phyloP scores from a whole-genome alignment of 106 monocot species.

The Narthecium ossifragum region DNA sequence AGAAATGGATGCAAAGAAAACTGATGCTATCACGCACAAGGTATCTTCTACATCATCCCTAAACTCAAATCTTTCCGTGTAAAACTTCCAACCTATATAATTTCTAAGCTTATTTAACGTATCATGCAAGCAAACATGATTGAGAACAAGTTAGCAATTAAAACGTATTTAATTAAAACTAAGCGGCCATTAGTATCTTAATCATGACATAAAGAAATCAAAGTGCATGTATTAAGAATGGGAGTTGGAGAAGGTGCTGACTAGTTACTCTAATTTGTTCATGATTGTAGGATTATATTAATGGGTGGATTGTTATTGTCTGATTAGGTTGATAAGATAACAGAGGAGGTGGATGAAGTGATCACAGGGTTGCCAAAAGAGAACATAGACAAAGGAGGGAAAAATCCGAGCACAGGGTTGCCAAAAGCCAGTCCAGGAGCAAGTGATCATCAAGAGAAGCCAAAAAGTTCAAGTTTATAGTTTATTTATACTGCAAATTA shows the following conservation, averaged over 20 bases:
- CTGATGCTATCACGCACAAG: conserved; percentile 19
- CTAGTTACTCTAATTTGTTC: no score
- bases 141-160: no score
- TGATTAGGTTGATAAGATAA: conserved; percentile 18
- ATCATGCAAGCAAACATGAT: no score
- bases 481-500: no score
- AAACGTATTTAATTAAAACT: not conserved
- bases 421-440: no score
- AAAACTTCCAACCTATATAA: no score
- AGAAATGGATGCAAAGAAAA: conserved; percentile 16
- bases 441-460: no score
- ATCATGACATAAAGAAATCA: not conserved
- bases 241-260: no score
- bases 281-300: not conserved
- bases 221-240: not conserved
- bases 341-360: conserved; percentile 15
- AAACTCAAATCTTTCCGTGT: no score
- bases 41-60: conserved; percentile 6
- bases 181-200: not conserved
- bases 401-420: not conserved
- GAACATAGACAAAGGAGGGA: not conserved
- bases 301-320: not conserved
- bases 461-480: no score
- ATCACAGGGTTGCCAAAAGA: no score
- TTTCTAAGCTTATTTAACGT: no score